A percentile compares a stretch with the other conserved stretches of the same genome.
Conservation (phyloP, 805 yeast genomes). For the Wilhelminamyces savonicus region DNA sequence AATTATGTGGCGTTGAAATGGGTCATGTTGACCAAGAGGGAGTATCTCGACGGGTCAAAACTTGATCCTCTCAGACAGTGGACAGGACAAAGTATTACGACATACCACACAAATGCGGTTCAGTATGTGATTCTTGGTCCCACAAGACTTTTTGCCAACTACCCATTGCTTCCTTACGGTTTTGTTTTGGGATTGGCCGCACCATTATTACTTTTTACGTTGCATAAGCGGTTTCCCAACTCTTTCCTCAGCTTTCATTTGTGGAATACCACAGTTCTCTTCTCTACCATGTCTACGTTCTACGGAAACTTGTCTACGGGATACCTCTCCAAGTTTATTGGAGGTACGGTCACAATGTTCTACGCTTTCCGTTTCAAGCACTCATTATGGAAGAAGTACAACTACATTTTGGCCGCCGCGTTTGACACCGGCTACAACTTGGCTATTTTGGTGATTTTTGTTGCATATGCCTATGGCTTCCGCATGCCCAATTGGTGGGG, state of each 20-base stretch:
- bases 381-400: slow-evolving; percentile 10
- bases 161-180: slow-evolving; percentile 13
- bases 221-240: slow-evolving; percentile 8
- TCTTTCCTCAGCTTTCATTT: slow-evolving; percentile 6
- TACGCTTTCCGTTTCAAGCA: slow-evolving; percentile 8
- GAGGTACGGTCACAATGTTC: slow-evolving; percentile 10
- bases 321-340: slow-evolving; percentile 10
- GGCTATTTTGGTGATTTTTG: slow-evolving; percentile 8
- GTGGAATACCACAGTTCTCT: slow-evolving; percentile 15
- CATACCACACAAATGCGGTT: slow-evolving; percentile 12
- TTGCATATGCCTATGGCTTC: slow-evolving; percentile 7
- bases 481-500: slow-evolving; percentile 12
- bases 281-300: slow-evolving; percentile 12
- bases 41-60: slow-evolving; percentile 7
- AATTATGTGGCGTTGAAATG: slow-evolving; percentile 10
- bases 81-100: slow-evolving; percentile 11
- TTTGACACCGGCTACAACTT: slow-evolving; percentile 14
- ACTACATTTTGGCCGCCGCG: slow-evolving; percentile 13
- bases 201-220: slow-evolving; percentile 6
- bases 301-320: slow-evolving; percentile 14
- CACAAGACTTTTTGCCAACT: slow-evolving; percentile 8
- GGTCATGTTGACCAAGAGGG: slow-evolving; percentile 12
- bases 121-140: slow-evolving; percentile 14
- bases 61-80: slow-evolving; percentile 13
- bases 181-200: slow-evolving; percentile 10